phyloP scores from a whole-genome alignment of 306 rosid genomes.

The Gleditsia sinensis region DNA sequence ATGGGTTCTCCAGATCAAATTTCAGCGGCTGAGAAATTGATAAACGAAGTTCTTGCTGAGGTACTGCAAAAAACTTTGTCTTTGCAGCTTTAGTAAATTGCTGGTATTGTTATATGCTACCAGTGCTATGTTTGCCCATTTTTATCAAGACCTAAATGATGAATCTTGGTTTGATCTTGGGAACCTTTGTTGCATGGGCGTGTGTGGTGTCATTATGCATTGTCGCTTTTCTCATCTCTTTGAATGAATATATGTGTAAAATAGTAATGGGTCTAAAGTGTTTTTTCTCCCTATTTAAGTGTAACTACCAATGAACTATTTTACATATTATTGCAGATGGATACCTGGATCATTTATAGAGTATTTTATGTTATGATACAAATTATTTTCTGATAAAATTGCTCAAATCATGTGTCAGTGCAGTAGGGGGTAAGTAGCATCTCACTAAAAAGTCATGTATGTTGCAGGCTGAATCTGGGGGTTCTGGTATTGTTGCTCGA shows the following conservation, averaged over 20 bases:
- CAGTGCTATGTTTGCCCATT: not conserved
- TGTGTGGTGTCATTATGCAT: not conserved
- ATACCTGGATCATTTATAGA: not conserved
- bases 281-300: not conserved
- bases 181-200: not conserved
- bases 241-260: too few relatives aligned
- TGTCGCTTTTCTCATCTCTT: not conserved
- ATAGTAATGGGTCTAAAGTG: not conserved
- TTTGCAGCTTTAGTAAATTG: not conserved
- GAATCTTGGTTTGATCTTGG: not conserved
- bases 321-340: too few relatives aligned
- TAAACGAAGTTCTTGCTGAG: conserved; percentile 90
- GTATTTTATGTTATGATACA: not conserved
- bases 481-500: conserved; percentile 70
- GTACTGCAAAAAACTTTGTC: conserved; percentile 36
- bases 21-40: conserved; percentile 81
- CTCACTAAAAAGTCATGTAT: conserved; percentile 11
- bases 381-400: not conserved
- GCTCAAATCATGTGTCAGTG: not conserved
- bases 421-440: not conserved
- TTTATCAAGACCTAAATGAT: not conserved
- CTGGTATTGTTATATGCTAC: not conserved
- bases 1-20: conserved; percentile 88
- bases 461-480: conserved; percentile 91
- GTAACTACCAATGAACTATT: not conserved